These are phyloP conservation scores for Tuber calosporum DNA, from an alignment of 495 filamentous ascomycete species.

Conservation along the genomic window DNA sequence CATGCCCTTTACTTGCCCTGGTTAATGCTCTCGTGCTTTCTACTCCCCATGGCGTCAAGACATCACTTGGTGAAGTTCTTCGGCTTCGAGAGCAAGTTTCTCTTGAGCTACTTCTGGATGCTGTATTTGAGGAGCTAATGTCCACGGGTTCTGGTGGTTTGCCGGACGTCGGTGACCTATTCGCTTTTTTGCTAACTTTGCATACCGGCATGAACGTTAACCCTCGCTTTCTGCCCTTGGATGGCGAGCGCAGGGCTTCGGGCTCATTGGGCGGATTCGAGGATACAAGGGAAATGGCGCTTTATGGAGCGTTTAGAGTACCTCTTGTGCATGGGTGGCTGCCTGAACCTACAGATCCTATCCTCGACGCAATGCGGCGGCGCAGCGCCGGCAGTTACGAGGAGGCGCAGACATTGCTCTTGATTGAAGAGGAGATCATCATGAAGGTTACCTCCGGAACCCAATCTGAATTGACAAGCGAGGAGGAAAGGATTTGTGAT, in stretches of 20 bases:
- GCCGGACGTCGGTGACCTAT: constrained; percentile 81
- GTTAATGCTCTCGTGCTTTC: constrained; percentile 86
- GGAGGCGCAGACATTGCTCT: constrained; percentile 78
- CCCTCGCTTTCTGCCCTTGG: constrained; percentile 63
- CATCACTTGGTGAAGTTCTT: constrained; percentile 68
- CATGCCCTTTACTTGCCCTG: constrained; percentile 84
- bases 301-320: constrained; percentile 80
- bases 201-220: constrained; percentile 99
- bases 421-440: constrained; percentile 80
- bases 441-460: constrained; percentile 59
- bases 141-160: constrained; percentile 53
- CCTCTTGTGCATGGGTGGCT: constrained; percentile 95
- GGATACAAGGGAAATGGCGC: constrained; percentile 68
- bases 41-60: constrained; percentile 56
- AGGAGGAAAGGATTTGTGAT: constrained; percentile 64
- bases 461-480: constrained; percentile 48
- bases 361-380: constrained; percentile 57
- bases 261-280: constrained; percentile 66
- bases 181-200: constrained; percentile 75
- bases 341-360: constrained; percentile 55
- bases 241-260: constrained; percentile 42
- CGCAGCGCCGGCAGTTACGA: constrained; percentile 76
- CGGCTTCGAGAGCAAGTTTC: constrained; percentile 78
- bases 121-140: constrained; percentile 84
- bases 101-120: constrained; percentile 73